Conservation (phyloP, 352 stramenopile genomes). For the Phytophthora quininea region DNA sequence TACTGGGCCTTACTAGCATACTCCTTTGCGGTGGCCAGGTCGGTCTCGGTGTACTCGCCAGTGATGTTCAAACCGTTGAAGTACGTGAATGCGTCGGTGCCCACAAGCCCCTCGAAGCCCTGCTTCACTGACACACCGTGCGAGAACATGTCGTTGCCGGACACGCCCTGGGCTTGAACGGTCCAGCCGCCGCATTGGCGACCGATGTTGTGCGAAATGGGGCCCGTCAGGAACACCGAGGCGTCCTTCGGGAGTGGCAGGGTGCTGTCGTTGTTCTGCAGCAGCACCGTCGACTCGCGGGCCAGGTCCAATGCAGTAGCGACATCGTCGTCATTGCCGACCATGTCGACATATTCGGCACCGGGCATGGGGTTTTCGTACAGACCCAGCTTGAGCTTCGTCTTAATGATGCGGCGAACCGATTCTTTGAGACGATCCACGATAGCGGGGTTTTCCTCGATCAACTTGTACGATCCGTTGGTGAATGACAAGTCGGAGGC, state of each 20-base stretch:
- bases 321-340: slow-evolving; percentile 54
- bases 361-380: slow-evolving; percentile 64
- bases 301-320: slow-evolving; percentile 52
- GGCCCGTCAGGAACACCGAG: slow-evolving; percentile 33
- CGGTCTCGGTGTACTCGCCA: slow-evolving; percentile 44
- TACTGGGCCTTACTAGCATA: slow-evolving; percentile 31
- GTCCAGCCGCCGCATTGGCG: slow-evolving; percentile 73
- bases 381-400: slow-evolving; percentile 66
- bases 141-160: slow-evolving; percentile 44
- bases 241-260: slow-evolving; percentile 16
- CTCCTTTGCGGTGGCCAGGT: slow-evolving; percentile 21
- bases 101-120: slow-evolving; percentile 37
- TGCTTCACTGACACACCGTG: slow-evolving; percentile 58
- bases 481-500: slow-evolving; percentile 42
- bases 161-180: slow-evolving; percentile 67
- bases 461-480: slow-evolving; percentile 39
- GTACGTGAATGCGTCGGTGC: slow-evolving; percentile 35
- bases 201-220: slow-evolving; percentile 51
- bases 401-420: slow-evolving; percentile 57
- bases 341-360: slow-evolving; percentile 38
- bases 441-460: slow-evolving; percentile 34
- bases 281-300: slow-evolving; percentile 54
- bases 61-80: slow-evolving; percentile 59
- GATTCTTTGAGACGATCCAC: slow-evolving; percentile 54
- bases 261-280: slow-evolving; percentile 29